Conservation (phyloP, 305 asterid genomes). For the Fraxinus albicans region DNA sequence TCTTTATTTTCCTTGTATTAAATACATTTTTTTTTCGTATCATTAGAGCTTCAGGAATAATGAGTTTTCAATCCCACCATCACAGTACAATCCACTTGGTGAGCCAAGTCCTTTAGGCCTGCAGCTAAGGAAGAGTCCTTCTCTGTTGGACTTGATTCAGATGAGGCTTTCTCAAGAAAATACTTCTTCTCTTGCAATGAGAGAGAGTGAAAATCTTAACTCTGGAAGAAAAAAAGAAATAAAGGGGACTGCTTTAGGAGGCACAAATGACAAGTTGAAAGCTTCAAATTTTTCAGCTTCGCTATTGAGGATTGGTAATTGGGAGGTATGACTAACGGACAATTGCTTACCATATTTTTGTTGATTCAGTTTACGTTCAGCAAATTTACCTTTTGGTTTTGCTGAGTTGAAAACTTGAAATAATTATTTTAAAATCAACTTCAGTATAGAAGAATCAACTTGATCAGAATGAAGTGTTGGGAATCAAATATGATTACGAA, state of each 20-base stretch:
- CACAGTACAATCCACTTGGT: slow-evolving; percentile 66
- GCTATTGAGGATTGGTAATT: slow-evolving; percentile 67
- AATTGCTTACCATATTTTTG: slow-evolving; percentile 12
- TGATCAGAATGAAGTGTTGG: background rate
- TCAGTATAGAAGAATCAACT: background rate
- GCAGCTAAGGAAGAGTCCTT: slow-evolving; percentile 71
- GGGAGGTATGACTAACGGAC: slow-evolving; percentile 63
- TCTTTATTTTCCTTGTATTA: background rate
- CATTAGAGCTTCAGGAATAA: slow-evolving; percentile 41
- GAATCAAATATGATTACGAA: background rate
- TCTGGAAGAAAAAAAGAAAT: slow-evolving; percentile 39
- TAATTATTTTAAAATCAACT: background rate
- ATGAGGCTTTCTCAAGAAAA: slow-evolving; percentile 58
- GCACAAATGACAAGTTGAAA: slow-evolving; percentile 66
- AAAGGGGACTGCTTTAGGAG: slow-evolving; percentile 38
- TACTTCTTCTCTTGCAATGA: slow-evolving; percentile 23
- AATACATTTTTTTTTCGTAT: background rate
- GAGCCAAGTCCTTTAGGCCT: slow-evolving; percentile 92
- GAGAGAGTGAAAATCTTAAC: slow-evolving; percentile 27
- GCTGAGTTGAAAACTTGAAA: background rate
- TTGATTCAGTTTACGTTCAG: slow-evolving; percentile 1
- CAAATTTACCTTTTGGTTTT: background rate
- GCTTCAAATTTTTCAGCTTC: slow-evolving; percentile 84
- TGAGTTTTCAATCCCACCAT: slow-evolving; percentile 38
- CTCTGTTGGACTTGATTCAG: slow-evolving; percentile 75